Conservation (phyloP, 495 filamentous ascomycete species). For the Corynascus novoguineensis region DNA sequence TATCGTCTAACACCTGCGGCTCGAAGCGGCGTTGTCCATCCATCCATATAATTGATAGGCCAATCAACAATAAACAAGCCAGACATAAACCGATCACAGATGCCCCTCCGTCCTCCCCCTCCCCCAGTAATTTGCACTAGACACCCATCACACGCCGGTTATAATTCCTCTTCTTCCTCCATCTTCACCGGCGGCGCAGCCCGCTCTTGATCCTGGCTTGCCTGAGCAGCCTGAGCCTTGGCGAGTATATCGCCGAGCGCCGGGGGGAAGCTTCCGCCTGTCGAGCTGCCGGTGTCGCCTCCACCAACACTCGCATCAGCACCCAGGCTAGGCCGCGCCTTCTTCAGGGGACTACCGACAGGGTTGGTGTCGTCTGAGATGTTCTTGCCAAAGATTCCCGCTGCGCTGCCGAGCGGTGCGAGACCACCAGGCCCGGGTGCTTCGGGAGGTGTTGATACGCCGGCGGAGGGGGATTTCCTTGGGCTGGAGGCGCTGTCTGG, state of each 20-base stretch:
- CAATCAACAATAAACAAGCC: no score
- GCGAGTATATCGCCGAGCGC: constrained; percentile 43
- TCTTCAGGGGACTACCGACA: constrained; percentile 78
- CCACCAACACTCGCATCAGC: constrained; percentile 30
- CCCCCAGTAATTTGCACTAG: no score
- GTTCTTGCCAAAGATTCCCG: constrained; percentile 33
- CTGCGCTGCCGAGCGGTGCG: constrained; percentile 19
- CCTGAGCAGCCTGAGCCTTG: constrained; percentile 38
- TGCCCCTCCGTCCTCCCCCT: not conserved
- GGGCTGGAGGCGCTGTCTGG: constrained; percentile 49
- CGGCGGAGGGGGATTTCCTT: constrained; percentile 37
- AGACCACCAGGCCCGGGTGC: constrained; percentile 20
- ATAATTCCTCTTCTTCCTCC: constrained; percentile 44
- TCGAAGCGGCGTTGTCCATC: no score
- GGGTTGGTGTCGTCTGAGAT: constrained; percentile 41
- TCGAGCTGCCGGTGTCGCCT: constrained; percentile 1
- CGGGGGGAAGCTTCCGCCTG: constrained; percentile 36
- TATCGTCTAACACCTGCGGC: no score
- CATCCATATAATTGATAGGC: no score
- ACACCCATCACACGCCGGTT: no score
- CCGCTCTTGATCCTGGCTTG: constrained; percentile 34
- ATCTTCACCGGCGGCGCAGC: constrained; percentile 21
- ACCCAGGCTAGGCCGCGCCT: constrained; percentile 59
- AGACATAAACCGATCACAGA: not conserved
- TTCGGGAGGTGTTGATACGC: constrained; percentile 35